Evolutionary conservation across 2,329 filamentous ascomycete genomes (phyloP).

Genomic region (Pleoardoris graminearum): DNA sequence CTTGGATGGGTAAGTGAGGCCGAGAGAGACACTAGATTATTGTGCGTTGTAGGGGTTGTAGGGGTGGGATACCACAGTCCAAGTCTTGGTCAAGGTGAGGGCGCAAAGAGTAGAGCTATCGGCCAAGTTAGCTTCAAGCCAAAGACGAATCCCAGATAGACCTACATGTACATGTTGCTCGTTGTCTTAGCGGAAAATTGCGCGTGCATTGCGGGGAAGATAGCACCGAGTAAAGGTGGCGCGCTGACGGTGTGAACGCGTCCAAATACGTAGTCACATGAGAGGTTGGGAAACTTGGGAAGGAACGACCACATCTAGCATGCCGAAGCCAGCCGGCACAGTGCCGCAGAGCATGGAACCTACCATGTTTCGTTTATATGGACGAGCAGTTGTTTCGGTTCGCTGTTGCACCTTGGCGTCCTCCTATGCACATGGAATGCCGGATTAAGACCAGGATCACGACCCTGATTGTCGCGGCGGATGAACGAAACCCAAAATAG

Average conservation of each 20-base stretch:
- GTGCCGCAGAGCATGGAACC: background rate
- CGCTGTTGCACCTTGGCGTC: background rate
- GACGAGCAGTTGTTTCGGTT: background rate
- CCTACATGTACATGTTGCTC: background rate
- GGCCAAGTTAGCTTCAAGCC: too few species aligned
- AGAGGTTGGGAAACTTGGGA: background rate
- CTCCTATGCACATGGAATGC: background rate
- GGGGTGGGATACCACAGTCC: too few species aligned
- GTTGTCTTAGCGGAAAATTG: background rate
- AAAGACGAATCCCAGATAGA: too few species aligned
- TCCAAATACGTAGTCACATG: too few species aligned
- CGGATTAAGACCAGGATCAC: background rate
- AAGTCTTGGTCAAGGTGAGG: too few species aligned
- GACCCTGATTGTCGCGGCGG: background rate
- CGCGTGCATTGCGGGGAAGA: too few species aligned
- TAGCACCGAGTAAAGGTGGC: too few species aligned
- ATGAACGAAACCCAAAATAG: background rate
- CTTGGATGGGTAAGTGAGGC: too few species aligned
- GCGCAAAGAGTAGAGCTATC: too few species aligned
- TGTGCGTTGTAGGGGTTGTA: too few species aligned
- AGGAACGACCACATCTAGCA: background rate
- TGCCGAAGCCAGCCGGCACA: background rate
- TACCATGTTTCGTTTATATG: background rate
- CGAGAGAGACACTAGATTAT: too few species aligned
- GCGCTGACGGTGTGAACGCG: too few species aligned